phyloP scores from a whole-genome alignment of 2,329 filamentous ascomycete genomes.

The Salinomyces thailandicus region DNA sequence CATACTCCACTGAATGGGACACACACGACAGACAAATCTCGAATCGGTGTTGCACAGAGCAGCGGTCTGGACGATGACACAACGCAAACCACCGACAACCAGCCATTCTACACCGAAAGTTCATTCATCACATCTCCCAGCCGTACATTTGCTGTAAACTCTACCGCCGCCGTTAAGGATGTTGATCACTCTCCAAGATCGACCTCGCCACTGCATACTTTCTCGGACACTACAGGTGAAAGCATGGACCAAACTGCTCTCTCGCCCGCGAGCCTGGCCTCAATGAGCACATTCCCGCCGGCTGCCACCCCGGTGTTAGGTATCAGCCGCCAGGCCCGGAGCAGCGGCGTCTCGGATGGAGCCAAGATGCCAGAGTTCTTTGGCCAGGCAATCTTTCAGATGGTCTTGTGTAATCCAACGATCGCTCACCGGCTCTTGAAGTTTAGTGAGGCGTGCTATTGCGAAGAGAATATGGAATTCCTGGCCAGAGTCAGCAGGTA shows the following conservation, averaged over 20 bases:
- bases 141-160: too few species aligned
- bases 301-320: neutral
- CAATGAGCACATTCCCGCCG: neutral
- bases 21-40: too few species aligned
- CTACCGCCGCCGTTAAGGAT: too few species aligned
- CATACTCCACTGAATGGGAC: too few species aligned
- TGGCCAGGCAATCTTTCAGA: conserved; percentile 5
- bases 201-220: too few species aligned
- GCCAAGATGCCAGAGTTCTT: conserved; percentile 9
- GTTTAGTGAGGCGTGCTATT: conserved; percentile 5
- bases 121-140: too few species aligned
- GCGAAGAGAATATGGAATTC: conserved; percentile 10
- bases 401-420: conserved; percentile 6
- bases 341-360: neutral
- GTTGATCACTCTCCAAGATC: too few species aligned
- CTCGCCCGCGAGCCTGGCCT: neutral
- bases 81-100: too few species aligned
- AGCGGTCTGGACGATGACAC: too few species aligned
- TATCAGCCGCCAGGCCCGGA: neutral
- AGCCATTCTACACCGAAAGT: too few species aligned
- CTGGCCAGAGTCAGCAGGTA: conserved; percentile 6
- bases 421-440: conserved; percentile 7
- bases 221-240: neutral
- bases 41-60: too few species aligned
- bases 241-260: neutral